Evolutionary conservation across 176 grass and related monocot species (phyloP).

Genomic region (Musa itinerans): DNA sequence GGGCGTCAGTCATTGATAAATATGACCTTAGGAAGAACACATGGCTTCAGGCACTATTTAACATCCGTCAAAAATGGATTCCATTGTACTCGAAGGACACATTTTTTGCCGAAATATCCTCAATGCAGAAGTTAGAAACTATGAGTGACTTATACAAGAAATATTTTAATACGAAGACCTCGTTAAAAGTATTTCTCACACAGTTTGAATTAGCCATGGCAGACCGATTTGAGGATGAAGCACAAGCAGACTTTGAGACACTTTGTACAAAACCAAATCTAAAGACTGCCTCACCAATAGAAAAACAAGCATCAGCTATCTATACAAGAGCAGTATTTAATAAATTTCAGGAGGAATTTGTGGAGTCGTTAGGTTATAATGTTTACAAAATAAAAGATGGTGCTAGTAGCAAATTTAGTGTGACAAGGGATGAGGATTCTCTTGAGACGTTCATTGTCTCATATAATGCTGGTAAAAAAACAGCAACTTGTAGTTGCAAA

Average conservation of each 20-base stretch:
- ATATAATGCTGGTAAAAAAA: constrained; percentile 60
- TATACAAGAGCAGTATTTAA: constrained; percentile 75
- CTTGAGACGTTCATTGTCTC: constrained; percentile 61
- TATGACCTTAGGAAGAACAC: constrained; percentile 82
- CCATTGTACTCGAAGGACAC: constrained; percentile 62
- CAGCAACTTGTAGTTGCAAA: constrained; percentile 75
- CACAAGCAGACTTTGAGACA: constrained; percentile 48
- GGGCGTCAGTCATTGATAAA: constrained; percentile 60
- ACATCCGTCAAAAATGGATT: constrained; percentile 77
- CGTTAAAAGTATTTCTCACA: constrained; percentile 65
- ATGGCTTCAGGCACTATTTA: constrained; percentile 82
- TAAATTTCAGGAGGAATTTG: constrained; percentile 95
- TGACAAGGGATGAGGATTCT: constrained; percentile 68
- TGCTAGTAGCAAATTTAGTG: constrained; percentile 46
- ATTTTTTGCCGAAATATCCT: constrained; percentile 70
- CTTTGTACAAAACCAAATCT: constrained; percentile 34
- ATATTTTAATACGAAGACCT: constrained; percentile 63
- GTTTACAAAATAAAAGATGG: constrained; percentile 68
- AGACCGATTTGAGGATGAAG: constrained; percentile 53
- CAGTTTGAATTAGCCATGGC: constrained; percentile 59
- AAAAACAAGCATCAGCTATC: constrained; percentile 73
- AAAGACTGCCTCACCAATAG: constrained; percentile 76
- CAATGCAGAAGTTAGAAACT: constrained; percentile 58
- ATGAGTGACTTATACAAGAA: constrained; percentile 88
- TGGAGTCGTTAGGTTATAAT: constrained; percentile 68